phyloP scores from a whole-genome alignment of 2,329 filamentous ascomycete species.

The Cercospora zeae-maydis region DNA sequence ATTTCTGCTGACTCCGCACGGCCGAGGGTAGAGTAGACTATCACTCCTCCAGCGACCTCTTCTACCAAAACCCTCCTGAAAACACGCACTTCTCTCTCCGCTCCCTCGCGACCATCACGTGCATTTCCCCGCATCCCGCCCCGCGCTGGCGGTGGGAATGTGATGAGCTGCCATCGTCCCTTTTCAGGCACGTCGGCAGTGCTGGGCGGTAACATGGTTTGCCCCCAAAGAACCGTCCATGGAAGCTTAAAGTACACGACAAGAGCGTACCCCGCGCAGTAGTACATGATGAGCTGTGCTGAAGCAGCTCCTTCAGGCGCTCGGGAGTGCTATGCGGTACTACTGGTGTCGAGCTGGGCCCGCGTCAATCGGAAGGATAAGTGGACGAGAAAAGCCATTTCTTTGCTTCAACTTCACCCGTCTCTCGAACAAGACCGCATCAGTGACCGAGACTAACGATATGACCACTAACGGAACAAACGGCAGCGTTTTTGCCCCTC shows the following conservation, averaged over 20 bases:
- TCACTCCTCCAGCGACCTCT: neutral
- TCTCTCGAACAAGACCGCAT: neutral
- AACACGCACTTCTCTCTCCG: neutral
- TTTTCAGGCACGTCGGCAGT: neutral
- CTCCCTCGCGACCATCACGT: neutral
- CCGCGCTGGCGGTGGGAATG: neutral
- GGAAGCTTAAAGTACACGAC: neutral
- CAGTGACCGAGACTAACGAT: neutral
- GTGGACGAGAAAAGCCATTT: neutral
- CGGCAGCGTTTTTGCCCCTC: slow-evolving; percentile 1
- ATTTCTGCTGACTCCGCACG: slow-evolving; percentile 7
- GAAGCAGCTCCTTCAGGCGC: neutral
- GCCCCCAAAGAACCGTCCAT: no score
- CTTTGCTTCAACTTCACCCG: neutral
- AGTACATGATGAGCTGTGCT: neutral
- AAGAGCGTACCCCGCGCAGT: neutral
- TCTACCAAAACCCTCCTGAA: neutral
- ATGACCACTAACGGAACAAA: slow-evolving; percentile 8
- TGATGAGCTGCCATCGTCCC: neutral
- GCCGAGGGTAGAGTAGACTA: no score
- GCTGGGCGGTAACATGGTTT: neutral
- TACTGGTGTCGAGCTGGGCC: neutral
- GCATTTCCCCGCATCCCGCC: neutral
- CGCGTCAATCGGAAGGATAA: neutral
- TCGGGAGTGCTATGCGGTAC: neutral